Evolutionary conservation across 176 grass and related monocot genomes (phyloP).

Genomic region (Oryza officinalis): DNA sequence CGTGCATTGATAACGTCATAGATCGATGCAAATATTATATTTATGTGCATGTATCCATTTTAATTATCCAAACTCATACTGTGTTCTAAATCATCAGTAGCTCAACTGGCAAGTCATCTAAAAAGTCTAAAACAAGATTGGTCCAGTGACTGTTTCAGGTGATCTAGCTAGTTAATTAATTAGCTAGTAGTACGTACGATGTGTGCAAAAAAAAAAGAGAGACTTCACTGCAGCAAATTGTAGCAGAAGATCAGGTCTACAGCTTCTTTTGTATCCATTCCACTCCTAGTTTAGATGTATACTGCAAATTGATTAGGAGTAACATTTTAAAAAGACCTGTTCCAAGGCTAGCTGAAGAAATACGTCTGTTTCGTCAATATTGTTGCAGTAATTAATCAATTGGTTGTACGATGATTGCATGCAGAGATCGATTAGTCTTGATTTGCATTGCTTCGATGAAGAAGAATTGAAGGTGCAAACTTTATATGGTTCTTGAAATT

Average conservation of each 20-base stretch:
- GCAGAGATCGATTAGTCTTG: neutral
- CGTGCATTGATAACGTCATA: no score
- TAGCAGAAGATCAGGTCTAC: neutral
- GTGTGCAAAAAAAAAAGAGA: no score
- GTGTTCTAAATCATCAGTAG: neutral
- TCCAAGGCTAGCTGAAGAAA: neutral
- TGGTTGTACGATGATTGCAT: neutral
- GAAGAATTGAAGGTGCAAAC: neutral
- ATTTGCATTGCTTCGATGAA: neutral
- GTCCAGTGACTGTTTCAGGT: no score
- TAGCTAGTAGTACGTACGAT: no score
- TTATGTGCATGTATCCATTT: no score
- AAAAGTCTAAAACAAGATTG: no score
- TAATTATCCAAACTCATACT: no score
- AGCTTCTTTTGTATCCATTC: neutral
- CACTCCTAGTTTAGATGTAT: neutral
- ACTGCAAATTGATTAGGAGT: neutral
- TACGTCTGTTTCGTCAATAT: neutral
- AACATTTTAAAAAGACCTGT: neutral
- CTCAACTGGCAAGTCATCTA: neutral
- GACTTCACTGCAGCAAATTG: neutral
- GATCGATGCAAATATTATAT: no score
- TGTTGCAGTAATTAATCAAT: neutral
- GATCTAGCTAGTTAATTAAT: no score
- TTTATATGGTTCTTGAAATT: neutral